Evolutionary conservation across 805 yeast species (phyloP), one percentile per base, ranked within the genome.

Genomic region (Maudiozyma bulderi): DNA sequence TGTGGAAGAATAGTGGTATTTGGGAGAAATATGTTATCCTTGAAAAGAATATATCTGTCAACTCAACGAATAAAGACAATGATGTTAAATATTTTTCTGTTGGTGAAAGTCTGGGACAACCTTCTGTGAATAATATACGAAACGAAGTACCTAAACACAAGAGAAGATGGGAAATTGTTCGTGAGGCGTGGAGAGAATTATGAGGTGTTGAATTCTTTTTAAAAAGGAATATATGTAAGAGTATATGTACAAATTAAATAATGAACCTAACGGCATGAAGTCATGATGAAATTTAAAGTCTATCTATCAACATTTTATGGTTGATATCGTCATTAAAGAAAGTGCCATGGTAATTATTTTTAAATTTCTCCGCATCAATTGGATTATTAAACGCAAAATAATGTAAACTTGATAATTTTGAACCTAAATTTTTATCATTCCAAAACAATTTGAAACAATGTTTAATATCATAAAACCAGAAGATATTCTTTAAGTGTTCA

Each of bases 1-100:
- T 91, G 3, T 89, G 97, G 96, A 75, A 77, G 50, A 66, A 69
- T 40, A 74, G 80, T 52, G 82, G 83, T 5, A 80, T 81, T 31
- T 87, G 96, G 96, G 97, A 91, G 61, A 87, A 85, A 62, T 91
- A 85, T 63, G 79, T 73, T 11, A 79, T 91, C 37, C 72, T 78
- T 11, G 88, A 82, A 55, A 75, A 70, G 49, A 68, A 66, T 35
- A 59, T 53, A 30, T 13, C 42, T 35, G 15, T 14, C 20, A 35
- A n/a, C 14, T 8, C 13, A 13, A n/a, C 15, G 6, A 35, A 11
- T n/a, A 8, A 14, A 35, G 38, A 13, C 8, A 15, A 28, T n/a
- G 40, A 49, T 13, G 33, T 29, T 8, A 38, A 31, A 20, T 35
- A 46, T 14, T 58, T 52, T 46, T 40, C 57, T 1, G 55, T 57